A percentile compares a stretch with the other conserved stretches of the same genome.
Conservation (phyloP, 345 rosid species). For the Ailanthus altissimus region DNA sequence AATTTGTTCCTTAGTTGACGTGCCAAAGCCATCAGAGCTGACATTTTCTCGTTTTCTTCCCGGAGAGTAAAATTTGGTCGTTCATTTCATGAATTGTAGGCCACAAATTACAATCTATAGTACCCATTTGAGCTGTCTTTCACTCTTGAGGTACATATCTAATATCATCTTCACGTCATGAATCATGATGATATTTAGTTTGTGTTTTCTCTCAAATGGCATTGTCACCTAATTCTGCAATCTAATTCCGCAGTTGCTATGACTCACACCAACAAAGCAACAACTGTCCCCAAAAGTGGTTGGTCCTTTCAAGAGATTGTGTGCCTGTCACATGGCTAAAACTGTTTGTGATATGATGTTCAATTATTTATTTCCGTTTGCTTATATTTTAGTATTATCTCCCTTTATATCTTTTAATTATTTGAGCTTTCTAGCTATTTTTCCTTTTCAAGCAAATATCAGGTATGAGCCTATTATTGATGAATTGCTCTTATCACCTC, state of each 20-base stretch:
- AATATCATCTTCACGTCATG: background rate
- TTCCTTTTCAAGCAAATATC: no score
- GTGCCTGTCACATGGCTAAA: background rate
- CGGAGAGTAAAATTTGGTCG: background rate
- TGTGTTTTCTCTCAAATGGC: background rate
- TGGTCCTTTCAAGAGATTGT: background rate
- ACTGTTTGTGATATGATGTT: background rate
- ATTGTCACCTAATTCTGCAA: background rate
- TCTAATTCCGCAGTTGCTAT: background rate
- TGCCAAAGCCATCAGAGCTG: background rate
- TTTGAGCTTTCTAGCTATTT: background rate
- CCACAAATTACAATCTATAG: background rate
- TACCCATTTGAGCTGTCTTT: constrained; percentile 5
- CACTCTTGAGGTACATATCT: background rate
- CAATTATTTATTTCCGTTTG: background rate
- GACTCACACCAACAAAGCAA: background rate
- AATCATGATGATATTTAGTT: background rate
- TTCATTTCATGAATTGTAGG: background rate
- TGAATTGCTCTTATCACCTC: background rate
- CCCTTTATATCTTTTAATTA: background rate
- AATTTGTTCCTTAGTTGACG: background rate
- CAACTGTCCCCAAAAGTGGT: background rate
- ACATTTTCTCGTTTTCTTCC: background rate
- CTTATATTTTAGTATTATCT: background rate
- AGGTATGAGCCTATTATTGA: no score